phyloP scores from a whole-genome alignment of 108 stramenopile species.

The Fistulifera pelliculosa region DNA sequence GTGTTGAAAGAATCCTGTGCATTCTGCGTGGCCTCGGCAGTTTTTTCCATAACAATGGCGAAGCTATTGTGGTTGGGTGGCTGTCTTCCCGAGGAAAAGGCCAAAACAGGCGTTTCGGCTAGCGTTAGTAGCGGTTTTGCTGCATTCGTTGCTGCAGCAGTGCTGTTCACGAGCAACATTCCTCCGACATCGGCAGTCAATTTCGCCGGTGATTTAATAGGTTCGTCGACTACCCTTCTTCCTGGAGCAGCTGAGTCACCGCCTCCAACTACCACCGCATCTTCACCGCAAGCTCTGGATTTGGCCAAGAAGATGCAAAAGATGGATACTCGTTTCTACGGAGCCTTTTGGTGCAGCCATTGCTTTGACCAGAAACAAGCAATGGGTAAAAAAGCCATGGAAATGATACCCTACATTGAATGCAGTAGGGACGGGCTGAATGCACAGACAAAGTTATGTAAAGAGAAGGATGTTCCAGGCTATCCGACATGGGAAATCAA shows the following conservation, averaged over 20 bases:
- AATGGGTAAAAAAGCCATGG: constrained; percentile 72
- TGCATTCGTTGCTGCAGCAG: constrained; percentile 17
- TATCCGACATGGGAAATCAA: constrained; percentile 96
- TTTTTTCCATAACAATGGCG: constrained; percentile 42
- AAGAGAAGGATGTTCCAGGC: constrained; percentile 73
- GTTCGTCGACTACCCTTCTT: constrained; percentile 8
- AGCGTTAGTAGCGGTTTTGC: constrained; percentile 11
- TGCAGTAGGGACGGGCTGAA: constrained; percentile 74
- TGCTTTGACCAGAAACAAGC: constrained; percentile 89
- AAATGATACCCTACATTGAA: constrained; percentile 77
- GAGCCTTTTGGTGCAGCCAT: constrained; percentile 95
- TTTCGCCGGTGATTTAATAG: neutral
- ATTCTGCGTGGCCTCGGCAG: constrained; percentile 78
- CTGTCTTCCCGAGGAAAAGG: constrained; percentile 25
- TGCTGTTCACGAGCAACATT: constrained; percentile 3
- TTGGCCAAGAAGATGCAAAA: constrained; percentile 50
- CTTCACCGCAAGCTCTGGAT: constrained; percentile 46
- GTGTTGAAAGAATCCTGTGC: constrained; percentile 69
- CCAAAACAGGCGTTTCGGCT: constrained; percentile 5
- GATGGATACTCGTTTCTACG: constrained; percentile 78
- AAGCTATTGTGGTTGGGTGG: constrained; percentile 51
- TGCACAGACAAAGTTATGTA: constrained; percentile 59
- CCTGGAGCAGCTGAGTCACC: constrained; percentile 27
- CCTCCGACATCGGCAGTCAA: neutral
- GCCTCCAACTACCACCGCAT: constrained; percentile 65